phyloP scores from a whole-genome alignment of 2,329 filamentous ascomycete genomes.

The Arthrobotrys entomopaga region DNA sequence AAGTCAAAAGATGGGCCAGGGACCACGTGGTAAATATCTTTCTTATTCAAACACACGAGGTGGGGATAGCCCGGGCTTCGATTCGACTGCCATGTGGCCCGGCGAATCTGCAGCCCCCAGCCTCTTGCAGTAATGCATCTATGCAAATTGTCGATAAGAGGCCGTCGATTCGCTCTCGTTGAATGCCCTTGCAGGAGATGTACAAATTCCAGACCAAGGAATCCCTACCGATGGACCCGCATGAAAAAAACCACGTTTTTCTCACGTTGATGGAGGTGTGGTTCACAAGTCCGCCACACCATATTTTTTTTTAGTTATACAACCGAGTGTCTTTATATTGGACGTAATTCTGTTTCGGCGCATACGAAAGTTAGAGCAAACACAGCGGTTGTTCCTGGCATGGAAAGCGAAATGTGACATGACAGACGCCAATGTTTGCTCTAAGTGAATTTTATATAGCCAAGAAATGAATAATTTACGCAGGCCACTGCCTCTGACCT shows the following conservation, averaged over 20 bases:
- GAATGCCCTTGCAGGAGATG: slow-evolving; percentile 24
- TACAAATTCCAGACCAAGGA: slow-evolving; percentile 29
- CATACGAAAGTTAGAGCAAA: slow-evolving; percentile 39
- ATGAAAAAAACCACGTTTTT: slow-evolving; percentile 17
- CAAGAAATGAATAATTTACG: slow-evolving; percentile 24
- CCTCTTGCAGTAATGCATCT: slow-evolving; percentile 27
- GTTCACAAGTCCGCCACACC: slow-evolving; percentile 27
- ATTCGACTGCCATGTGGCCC: slow-evolving; percentile 52
- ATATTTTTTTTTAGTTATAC: slow-evolving; percentile 9
- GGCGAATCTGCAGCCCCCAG: slow-evolving; percentile 41
- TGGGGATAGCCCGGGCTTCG: slow-evolving; percentile 31
- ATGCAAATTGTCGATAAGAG: slow-evolving; percentile 24
- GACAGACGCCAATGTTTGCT: slow-evolving; percentile 53
- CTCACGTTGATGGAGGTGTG: neutral
- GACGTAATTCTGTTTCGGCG: slow-evolving; percentile 36
- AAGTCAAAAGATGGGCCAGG: slow-evolving; percentile 26
- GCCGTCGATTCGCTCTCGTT: slow-evolving; percentile 26
- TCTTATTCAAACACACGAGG: slow-evolving; percentile 23
- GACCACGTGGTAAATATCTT: slow-evolving; percentile 40
- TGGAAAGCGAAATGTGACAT: slow-evolving; percentile 28
- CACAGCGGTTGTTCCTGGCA: slow-evolving; percentile 45
- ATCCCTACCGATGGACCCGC: slow-evolving; percentile 43
- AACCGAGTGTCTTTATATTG: slow-evolving; percentile 37
- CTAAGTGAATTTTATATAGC: slow-evolving; percentile 13
- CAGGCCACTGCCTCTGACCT: slow-evolving; percentile 19